These are phyloP conservation scores for Lyophyllum semitale DNA, from an alignment of 768 basidiomycete species.

Conservation along the genomic window DNA sequence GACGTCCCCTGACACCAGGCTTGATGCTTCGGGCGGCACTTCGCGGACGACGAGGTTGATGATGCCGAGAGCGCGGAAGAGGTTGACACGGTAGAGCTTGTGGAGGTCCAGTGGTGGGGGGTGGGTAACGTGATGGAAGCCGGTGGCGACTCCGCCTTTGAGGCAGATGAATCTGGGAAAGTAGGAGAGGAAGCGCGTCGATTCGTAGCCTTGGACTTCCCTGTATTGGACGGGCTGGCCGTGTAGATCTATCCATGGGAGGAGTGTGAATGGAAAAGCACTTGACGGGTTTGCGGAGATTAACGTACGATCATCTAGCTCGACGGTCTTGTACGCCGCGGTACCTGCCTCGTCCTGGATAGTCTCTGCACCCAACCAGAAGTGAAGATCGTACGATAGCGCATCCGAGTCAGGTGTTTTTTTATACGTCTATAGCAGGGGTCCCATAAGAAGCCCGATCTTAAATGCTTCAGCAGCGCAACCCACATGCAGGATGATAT, in stretches of 20 bases:
- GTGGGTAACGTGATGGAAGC: conserved; percentile 50
- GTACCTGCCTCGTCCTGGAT: conserved; percentile 64
- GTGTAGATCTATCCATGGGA: conserved; percentile 42
- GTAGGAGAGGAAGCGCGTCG: conserved; percentile 49
- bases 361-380: conserved; percentile 64
- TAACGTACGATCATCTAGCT: conserved; percentile 61
- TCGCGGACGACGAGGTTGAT: conserved; percentile 48
- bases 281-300: not conserved
- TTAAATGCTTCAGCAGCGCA: not conserved
- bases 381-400: conserved; percentile 61
- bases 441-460: not conserved
- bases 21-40: conserved; percentile 44
- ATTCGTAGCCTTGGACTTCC: conserved; percentile 63
- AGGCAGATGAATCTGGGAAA: conserved; percentile 48
- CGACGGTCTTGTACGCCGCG: conserved; percentile 68
- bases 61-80: conserved; percentile 27
- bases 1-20: conserved; percentile 54
- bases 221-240: conserved; percentile 62
- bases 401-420: conserved; percentile 44
- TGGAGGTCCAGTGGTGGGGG: conserved; percentile 43
- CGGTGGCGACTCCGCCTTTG: conserved; percentile 50
- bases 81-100: conserved; percentile 53
- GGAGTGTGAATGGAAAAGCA: not conserved
- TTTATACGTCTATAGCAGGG: conserved; percentile 54
- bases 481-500: conserved; percentile 56